Percentiles rank a stretch among this genome's conserved stretches.
Evolutionary conservation across 495 filamentous ascomycete species (phyloP).

Genomic region (Podospora sp.): DNA sequence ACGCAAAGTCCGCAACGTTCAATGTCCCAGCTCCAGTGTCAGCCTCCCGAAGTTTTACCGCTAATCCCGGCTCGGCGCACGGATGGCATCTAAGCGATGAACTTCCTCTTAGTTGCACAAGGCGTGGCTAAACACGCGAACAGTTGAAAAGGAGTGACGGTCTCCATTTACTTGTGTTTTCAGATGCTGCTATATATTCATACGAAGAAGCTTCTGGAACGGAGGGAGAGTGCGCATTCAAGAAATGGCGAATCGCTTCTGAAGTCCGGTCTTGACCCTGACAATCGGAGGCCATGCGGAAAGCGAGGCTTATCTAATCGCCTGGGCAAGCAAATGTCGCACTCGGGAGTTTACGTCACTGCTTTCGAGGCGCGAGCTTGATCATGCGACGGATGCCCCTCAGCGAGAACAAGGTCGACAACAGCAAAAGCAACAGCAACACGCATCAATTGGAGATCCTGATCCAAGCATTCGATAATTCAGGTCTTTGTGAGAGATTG

Average conservation of each 20-base stretch:
- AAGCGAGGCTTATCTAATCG: neutral
- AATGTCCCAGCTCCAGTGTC: slow-evolving; percentile 17
- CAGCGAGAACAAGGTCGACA: neutral
- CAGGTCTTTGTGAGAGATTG: neutral
- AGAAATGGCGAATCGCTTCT: too few relatives aligned
- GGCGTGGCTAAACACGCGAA: too few relatives aligned
- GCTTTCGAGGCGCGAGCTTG: neutral
- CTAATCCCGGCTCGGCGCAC: neutral
- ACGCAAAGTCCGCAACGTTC: slow-evolving; percentile 26
- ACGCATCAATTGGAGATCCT: neutral
- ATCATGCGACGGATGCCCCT: neutral
- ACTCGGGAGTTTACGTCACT: neutral
- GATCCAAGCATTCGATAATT: neutral
- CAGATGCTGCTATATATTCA: too few relatives aligned
- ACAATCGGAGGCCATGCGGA: too few relatives aligned
- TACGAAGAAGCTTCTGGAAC: too few relatives aligned
- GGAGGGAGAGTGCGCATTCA: too few relatives aligned
- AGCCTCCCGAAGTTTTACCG: slow-evolving; percentile 24
- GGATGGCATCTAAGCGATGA: neutral
- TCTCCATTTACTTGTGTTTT: too few relatives aligned
- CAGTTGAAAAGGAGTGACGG: too few relatives aligned
- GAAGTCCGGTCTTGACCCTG: too few relatives aligned
- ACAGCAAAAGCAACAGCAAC: neutral
- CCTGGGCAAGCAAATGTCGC: neutral
- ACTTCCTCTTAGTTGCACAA: too few relatives aligned